Evolutionary conservation across 805 yeast genomes (phyloP).

Genomic region (Metschnikowia noctiluminum): DNA sequence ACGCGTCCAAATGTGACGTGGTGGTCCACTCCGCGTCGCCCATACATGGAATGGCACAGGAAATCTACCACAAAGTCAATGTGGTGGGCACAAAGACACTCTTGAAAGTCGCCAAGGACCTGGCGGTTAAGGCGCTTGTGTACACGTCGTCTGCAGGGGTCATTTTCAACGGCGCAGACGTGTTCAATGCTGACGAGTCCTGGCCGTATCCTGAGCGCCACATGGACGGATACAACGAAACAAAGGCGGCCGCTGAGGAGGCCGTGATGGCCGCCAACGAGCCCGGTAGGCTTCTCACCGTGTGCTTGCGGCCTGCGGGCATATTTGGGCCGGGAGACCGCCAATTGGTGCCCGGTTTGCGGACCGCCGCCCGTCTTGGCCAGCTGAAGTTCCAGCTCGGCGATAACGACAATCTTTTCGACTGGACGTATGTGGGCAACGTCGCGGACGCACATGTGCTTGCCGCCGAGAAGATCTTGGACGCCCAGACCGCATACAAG

Average conservation of each 20-base stretch:
- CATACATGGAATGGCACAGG: conserved; percentile 77
- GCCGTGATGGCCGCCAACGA: conserved; percentile 74
- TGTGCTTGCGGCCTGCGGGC: conserved; percentile 94
- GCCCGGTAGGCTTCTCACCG: conserved; percentile 58
- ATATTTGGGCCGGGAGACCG: conserved; percentile 99
- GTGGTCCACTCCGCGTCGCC: conserved; percentile 97
- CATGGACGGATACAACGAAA: conserved; percentile 96
- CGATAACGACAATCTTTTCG: conserved; percentile 88
- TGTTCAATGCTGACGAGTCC: conserved; percentile 87
- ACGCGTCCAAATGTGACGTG: conserved; percentile 57
- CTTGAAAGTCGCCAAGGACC: conserved; percentile 55
- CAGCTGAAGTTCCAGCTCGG: conserved; percentile 94
- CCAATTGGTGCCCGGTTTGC: conserved; percentile 89
- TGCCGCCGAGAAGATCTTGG: conserved; percentile 75
- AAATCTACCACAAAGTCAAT: conserved; percentile 83
- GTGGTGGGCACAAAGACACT: conserved; percentile 83
- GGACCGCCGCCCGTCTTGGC: conserved; percentile 76
- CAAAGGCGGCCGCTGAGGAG: conserved; percentile 88
- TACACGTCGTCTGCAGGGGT: conserved; percentile 98
- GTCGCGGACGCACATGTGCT: conserved; percentile 95
- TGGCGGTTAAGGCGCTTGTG: conserved; percentile 63
- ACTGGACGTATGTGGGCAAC: conserved; percentile 97
- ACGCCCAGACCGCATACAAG: conserved; percentile 34
- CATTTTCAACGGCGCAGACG: conserved; percentile 90
- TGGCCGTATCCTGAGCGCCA: conserved; percentile 90